These are phyloP conservation scores for Geotrichum citri-aurantii DNA, from an alignment of 1,139 yeast species.

Conservation along the genomic window DNA sequence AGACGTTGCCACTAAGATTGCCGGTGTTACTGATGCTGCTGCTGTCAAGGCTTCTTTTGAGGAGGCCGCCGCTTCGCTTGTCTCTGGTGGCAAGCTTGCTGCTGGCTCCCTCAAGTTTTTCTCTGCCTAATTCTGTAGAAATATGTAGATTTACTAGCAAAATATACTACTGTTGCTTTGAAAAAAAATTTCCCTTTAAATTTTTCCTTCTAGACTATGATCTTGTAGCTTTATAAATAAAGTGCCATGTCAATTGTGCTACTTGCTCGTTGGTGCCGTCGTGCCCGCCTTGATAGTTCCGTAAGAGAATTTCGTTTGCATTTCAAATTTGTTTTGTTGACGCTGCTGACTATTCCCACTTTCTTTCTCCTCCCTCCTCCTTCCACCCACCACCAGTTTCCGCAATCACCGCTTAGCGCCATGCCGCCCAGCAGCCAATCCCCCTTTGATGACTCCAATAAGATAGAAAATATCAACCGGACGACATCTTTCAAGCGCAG, in stretches of 20 bases:
- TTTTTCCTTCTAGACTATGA: neutral
- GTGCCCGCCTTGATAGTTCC: no score
- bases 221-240: neutral
- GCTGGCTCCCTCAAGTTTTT: conserved; percentile 18
- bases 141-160: neutral
- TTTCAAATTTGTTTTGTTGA: neutral
- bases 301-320: no score
- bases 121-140: conserved; percentile 7
- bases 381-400: conserved; percentile 1
- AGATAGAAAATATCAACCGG: conserved; percentile 3
- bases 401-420: neutral
- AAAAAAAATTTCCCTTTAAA: neutral
- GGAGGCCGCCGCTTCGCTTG: conserved; percentile 44
- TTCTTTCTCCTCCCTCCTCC: neutral
- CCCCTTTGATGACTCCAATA: conserved; percentile 15
- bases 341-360: neutral
- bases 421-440: conserved; percentile 5
- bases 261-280: no score
- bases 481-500: neutral
- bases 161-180: neutral
- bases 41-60: conserved; percentile 48
- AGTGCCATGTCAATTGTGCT: neutral
- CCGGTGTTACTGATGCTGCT: conserved; percentile 44
- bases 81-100: conserved; percentile 39
- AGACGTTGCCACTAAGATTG: conserved; percentile 58